Conservation (phyloP, 108 stramenopile species). For the Craspedostauros australis region DNA sequence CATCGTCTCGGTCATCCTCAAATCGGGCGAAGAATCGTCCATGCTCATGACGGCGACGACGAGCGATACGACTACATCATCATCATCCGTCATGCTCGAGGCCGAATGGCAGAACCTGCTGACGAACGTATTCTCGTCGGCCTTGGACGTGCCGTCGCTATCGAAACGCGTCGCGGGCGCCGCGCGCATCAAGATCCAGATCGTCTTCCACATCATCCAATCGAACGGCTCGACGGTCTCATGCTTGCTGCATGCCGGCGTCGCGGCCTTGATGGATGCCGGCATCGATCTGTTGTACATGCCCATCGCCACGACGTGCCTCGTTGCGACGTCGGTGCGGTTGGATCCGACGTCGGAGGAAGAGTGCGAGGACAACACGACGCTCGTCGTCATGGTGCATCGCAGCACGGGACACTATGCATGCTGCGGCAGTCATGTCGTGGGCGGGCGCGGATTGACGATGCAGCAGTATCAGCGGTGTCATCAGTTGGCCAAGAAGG, state of each 20-base stretch:
- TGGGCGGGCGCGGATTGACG: constrained; percentile 11
- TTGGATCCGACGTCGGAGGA: constrained; percentile 40
- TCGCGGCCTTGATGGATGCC: constrained; percentile 82
- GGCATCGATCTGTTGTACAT: constrained; percentile 67
- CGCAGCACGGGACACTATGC: constrained; percentile 12
- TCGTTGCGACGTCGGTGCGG: constrained; percentile 24
- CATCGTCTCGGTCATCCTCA: constrained; percentile 61
- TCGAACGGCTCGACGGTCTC: constrained; percentile 66
- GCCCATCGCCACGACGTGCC: constrained; percentile 75
- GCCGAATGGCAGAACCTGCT: constrained; percentile 56
- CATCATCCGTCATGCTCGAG: constrained; percentile 22
- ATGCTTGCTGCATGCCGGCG: constrained; percentile 63
- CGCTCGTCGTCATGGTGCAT: constrained; percentile 42
- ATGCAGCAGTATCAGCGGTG: constrained; percentile 26
- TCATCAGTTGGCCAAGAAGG: constrained; percentile 39
- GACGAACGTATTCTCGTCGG: constrained; percentile 37
- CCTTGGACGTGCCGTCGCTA: constrained; percentile 43
- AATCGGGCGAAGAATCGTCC: constrained; percentile 23
- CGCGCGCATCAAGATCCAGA: too few species aligned
- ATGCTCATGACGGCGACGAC: too few species aligned
- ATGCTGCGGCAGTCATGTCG: constrained; percentile 31
- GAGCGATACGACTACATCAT: constrained; percentile 8
- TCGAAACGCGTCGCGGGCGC: constrained; percentile 52
- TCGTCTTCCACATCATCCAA: constrained; percentile 69
- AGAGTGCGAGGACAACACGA: constrained; percentile 25